Percentiles rank a stretch among this genome's conserved stretches.
phyloP scores from a whole-genome alignment of 345 rosid species.

The Melastoma malabathricum region DNA sequence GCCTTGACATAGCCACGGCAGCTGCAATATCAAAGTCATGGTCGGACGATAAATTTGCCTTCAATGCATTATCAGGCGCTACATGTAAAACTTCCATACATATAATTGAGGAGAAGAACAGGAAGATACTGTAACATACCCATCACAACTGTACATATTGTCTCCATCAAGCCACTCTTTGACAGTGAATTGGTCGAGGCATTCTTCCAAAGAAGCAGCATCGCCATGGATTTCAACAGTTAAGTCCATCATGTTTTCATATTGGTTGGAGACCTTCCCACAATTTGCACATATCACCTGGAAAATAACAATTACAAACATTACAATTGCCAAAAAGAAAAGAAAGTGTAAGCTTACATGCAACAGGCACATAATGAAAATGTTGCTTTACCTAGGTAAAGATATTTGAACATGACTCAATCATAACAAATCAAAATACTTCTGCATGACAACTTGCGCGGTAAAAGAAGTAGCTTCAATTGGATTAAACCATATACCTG shows the following conservation, averaged over 20 bases:
- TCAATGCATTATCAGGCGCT: too few species aligned
- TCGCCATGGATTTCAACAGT: conserved; percentile 92
- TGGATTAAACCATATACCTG: conserved; percentile 33
- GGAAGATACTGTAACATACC: conserved; percentile 31
- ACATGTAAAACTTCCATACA: background rate
- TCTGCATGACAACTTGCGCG: background rate
- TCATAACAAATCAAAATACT: background rate
- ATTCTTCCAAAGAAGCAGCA: conserved; percentile 83
- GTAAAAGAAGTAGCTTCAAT: background rate
- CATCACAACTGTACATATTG: conserved; percentile 93
- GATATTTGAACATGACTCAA: too few species aligned
- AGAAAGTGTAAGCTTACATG: too few species aligned
- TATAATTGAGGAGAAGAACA: background rate
- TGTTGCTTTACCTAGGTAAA: too few species aligned
- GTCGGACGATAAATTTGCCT: background rate
- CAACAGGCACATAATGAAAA: too few species aligned
- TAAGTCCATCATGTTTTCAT: conserved; percentile 97
- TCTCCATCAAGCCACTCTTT: conserved; percentile 92
- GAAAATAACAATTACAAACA: conserved; percentile 5
- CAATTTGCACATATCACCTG: conserved; percentile 79
- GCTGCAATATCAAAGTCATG: conserved; percentile 6
- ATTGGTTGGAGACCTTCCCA: conserved; percentile 58
- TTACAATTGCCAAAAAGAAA: background rate
- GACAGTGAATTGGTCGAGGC: conserved; percentile 79
- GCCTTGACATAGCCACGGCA: conserved; percentile 69